Evolutionary conservation across 192 early-diverging fungal genomes (phyloP).

Genomic region (Umbelopsis vinacea): DNA sequence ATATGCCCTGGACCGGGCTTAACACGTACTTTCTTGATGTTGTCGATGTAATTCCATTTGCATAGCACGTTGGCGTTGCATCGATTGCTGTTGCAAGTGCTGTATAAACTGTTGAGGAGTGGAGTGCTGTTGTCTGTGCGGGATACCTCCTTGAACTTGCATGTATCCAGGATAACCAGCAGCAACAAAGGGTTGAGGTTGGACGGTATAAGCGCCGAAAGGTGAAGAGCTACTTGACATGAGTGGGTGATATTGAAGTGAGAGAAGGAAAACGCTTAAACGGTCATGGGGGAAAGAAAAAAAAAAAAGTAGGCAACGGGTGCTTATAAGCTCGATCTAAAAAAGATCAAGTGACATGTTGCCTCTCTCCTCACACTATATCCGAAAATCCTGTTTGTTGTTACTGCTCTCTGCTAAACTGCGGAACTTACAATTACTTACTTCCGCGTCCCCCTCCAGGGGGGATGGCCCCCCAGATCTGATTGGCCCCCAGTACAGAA

Average conservation of each 20-base stretch:
- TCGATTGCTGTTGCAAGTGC: conserved; percentile 15
- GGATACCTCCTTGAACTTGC: conserved; percentile 11
- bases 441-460: background rate
- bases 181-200: background rate
- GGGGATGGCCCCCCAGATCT: background rate
- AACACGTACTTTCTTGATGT: conserved; percentile 8
- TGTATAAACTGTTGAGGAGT: conserved; percentile 19
- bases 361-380: conserved; percentile 18
- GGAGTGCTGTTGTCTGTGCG: conserved; percentile 14
- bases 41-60: conserved; percentile 16
- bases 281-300: conserved; percentile 2
- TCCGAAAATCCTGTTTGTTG: conserved; percentile 22
- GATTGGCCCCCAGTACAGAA: background rate
- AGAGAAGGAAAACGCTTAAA: background rate
- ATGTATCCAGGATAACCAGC: conserved; percentile 3
- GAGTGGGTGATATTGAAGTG: background rate
- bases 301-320: background rate
- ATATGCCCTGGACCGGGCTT: background rate
- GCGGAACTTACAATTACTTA: background rate
- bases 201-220: background rate
- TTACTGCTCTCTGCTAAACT: conserved; percentile 17
- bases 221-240: conserved; percentile 10
- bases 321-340: background rate
- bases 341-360: background rate
- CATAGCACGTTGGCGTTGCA: conserved; percentile 12